Evolutionary conservation across 2,329 filamentous ascomycete species (phyloP), one percentile per base, ranked within the genome.

Genomic region (Huntiella savannae): DNA sequence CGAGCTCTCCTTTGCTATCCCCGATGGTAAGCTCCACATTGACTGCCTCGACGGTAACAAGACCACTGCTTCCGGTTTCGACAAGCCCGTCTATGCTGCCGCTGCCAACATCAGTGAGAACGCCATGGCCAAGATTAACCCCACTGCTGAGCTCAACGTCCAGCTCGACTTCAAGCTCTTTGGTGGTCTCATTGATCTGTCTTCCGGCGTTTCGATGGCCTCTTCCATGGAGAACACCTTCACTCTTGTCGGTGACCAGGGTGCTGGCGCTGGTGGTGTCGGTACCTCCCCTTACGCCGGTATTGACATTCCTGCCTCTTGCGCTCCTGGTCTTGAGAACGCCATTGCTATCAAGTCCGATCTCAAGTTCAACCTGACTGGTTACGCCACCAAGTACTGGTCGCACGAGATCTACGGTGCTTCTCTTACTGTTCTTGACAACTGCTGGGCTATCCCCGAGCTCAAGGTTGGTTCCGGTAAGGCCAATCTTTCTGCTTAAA

Each of bases 141-240:
- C 61, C 3, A 56, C 51, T 33, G 55, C 58, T 3, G 52, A 58
- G 12, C 54, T 63, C 55, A 57, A 64, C 49, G 54, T 69, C 54
- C 48, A 69, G 53, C 46, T 63, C 49, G 49, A 57, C 40, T 48
- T 63, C 53, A 52, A 61, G 49, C 51, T 63, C 50, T 52, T 67
- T 45, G 53, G 60, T 49, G 51, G 61, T 15, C 40, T 60, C 5
- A 52, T 62, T 41, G 58, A 63, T 50, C 55, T 63, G 32, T 62
- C 58, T 13, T 57, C 57, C n/a, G 63, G 63, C 6, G 44, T 65
- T 33, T 60, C 59, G 1, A 60, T 60, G 2, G 55, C 53, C 4
- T 60, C 62, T 4, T 58, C 57, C 19, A 58, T 64, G 50, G 52
- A 57, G 39, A 64, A 63, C 52, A 55, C 55, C 11, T 59, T 65